phyloP scores from a whole-genome alignment of 805 yeast species.

The Hemisphaericaspora nanyangensis region DNA sequence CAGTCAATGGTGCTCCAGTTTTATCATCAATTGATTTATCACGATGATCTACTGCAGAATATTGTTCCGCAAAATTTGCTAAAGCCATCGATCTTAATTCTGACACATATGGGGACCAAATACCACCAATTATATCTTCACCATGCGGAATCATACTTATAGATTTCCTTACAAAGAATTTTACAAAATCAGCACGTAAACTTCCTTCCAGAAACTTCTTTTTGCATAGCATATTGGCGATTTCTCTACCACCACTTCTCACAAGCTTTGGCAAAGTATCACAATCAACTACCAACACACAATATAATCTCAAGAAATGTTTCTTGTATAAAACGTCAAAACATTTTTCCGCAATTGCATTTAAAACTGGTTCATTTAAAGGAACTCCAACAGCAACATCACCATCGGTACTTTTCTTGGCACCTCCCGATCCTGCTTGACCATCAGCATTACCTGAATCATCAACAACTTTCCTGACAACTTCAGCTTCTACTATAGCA shows the following conservation, averaged over 20 bases:
- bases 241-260: conserved; percentile 83
- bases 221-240: conserved; percentile 86
- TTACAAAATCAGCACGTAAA: conserved; percentile 76
- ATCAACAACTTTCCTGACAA: conserved; percentile 33
- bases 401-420: conserved; percentile 17
- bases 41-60: conserved; percentile 76
- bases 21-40: conserved; percentile 75
- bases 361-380: conserved; percentile 39
- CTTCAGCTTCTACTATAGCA: conserved; percentile 74
- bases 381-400: conserved; percentile 34
- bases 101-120: conserved; percentile 79
- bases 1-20: conserved; percentile 68
- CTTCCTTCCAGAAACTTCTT: conserved; percentile 73
- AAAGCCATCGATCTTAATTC: conserved; percentile 58
- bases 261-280: conserved; percentile 80
- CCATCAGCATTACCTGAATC: conserved; percentile 16
- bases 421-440: conserved; percentile 7
- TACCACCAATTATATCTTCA: conserved; percentile 73
- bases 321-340: conserved; percentile 38
- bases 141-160: conserved; percentile 68
- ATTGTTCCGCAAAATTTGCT: conserved; percentile 65
- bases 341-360: conserved; percentile 41
- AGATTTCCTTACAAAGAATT: conserved; percentile 65
- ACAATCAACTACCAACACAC: conserved; percentile 76
- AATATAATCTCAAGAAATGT: conserved; percentile 76